Percentiles rank a stretch among this genome's conserved stretches.
These are phyloP conservation scores for Aspergillus ibericus DNA, from an alignment of 2,329 filamentous ascomycete genomes.

Conservation along the genomic window DNA sequence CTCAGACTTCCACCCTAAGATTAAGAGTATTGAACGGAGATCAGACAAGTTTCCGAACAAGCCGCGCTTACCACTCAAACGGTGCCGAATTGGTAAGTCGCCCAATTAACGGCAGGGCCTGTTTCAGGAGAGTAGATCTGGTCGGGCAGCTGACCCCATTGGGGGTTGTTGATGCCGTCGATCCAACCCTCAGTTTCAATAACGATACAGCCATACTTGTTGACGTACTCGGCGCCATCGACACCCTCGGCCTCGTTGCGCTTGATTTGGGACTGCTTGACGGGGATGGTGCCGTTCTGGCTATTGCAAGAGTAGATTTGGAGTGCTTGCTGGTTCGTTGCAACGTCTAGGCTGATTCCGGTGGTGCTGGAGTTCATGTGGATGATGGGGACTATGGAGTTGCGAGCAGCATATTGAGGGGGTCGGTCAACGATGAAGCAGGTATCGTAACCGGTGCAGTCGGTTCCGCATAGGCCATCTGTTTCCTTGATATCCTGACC, in stretches of 20 bases:
- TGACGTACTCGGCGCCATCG: conserved; percentile 45
- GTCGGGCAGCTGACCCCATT: conserved; percentile 67
- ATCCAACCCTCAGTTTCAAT: conserved; percentile 94
- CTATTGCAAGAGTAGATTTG: conserved; percentile 84
- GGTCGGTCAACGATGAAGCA: conserved; percentile 51
- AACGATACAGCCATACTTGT: conserved; percentile 79
- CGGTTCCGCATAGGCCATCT: conserved; percentile 71
- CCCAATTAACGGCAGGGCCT: conserved; percentile 43
- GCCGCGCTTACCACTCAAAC: conserved; percentile 22
- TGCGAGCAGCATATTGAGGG: conserved; percentile 30
- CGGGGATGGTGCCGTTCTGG: conserved; percentile 63
- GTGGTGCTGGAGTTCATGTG: conserved; percentile 66
- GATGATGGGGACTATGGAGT: conserved; percentile 52
- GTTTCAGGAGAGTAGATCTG: conserved; percentile 45
- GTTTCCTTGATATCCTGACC: conserved; percentile 68
- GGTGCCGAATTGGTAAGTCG: conserved; percentile 47
- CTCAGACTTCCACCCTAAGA: neutral
- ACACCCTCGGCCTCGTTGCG: conserved; percentile 60
- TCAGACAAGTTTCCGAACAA: neutral
- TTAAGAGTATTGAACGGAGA: neutral
- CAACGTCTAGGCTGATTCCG: conserved; percentile 80
- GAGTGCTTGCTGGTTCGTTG: conserved; percentile 79
- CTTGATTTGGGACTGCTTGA: conserved; percentile 44
- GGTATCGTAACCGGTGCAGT: conserved; percentile 81
- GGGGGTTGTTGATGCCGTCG: conserved; percentile 86